Base-by-base conservation (phyloP, 78 protist species). In the Tieghemostelium lacteum region DNA sequence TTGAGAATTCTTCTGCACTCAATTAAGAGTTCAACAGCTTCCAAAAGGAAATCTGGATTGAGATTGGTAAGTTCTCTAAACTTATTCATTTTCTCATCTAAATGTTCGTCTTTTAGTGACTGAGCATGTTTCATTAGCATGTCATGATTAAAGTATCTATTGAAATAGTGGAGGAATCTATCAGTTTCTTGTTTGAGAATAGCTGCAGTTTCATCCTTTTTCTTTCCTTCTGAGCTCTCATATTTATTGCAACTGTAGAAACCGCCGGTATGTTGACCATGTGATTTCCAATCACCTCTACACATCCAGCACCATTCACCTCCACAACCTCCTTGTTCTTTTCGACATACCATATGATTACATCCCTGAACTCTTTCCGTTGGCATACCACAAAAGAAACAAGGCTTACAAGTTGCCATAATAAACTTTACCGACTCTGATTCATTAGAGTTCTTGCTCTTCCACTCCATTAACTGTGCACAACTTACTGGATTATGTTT, bases 221-320 rank as follows among this genome's bases (percentile, higher is more conserved):
- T 92, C 58, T 77, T 83, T 12, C 78, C 88, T n/a, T 78, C 92
- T 0, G 85, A 67, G 8, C 33, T 55, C 31, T 92, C 95, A 26
- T 92, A 92, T 40, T 80, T 92, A n/a, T 92, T 92, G 66, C 95
- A 92, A 57, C 73, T 61, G 64, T 85, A 92, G 86, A 85, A 92
- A 54, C 95, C 95, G 24, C 95, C 95, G 12, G 95, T 92, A 62
- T 80, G 95, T 57, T 80, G 78, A 50, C 92, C 92, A 64, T 92
- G 95, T 4, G 65, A 29, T 76, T 87, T 85, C 96, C 96, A 93
- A 49, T 73, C 89, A 24, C 92, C 93, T n/a, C 88, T 60, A 50
- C 96, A 93, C 86, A 86, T 74, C 96, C 96, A 93, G 62, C 96
- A 93, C 89, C 88, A 93, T 34, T 86, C 96, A 2, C 87, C 89